Base-by-base conservation (phyloP, 179 eudicot genomes). In the Vitellaria paradoxa region DNA sequence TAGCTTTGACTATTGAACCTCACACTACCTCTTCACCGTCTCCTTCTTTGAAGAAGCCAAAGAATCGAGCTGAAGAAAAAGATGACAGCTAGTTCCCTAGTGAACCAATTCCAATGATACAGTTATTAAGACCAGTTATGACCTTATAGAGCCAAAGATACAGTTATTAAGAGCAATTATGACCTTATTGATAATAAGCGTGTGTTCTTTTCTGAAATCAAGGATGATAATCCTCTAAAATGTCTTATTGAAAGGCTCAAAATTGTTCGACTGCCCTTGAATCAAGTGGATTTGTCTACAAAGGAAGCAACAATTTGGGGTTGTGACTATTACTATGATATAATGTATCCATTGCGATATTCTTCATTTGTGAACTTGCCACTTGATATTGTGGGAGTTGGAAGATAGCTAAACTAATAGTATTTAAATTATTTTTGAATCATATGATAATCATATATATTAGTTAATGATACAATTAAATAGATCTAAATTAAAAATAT, bases 211-310 rank as follows among this genome's bases (percentile, higher is more conserved):
- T 96, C 98, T 5, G 96, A 89, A 65, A 37, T 92, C 9, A 85
- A 86, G 82, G 89, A 96, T 81, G 98, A 89, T 60, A 96, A 96
- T 65, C 91, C 92, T 0, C 73, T 96, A 70, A 90, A 83, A 18
- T 94, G 98, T 47, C 93, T 96, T 52, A 55, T 92, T 12, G 73
- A 76, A 56, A 91, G 81, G 79, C 23, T 94, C 6, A 85, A 47
- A 11, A 92, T 96, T 40, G 83, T 80, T 0, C 67, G 76, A 60
- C 68, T 91, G 8, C 76, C 86, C 9, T 73, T 86, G 37, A 85
- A 85, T 71, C 85, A 94, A 97, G 80, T 73, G 9, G 88, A 89
- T 71, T n/a, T 71, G 5, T 76, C 23, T 57, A 55, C 81, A 75
- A 89, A 66, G 49, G 65, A 77, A 74, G 45, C 15, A 7, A 20